Percentiles rank a stretch among this genome's conserved stretches.
Evolutionary conservation across 345 rosid genomes (phyloP).

Genomic region (Ricinus communis): DNA sequence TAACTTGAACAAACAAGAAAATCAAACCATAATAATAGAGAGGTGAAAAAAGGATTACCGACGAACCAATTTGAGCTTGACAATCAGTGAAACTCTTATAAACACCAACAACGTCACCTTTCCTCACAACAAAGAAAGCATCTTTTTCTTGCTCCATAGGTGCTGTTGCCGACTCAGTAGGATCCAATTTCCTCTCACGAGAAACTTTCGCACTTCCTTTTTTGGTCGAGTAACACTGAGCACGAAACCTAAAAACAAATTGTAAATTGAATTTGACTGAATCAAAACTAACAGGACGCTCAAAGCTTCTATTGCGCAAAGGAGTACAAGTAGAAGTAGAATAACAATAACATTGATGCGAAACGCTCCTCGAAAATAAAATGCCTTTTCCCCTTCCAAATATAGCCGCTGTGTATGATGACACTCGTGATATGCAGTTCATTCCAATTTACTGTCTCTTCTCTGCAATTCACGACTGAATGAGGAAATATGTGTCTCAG

Average conservation of each 20-base stretch:
- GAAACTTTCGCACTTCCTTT: conserved; percentile 27
- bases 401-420: conserved; percentile 48
- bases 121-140: conserved; percentile 76
- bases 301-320: conserved; percentile 25
- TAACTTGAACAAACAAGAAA: neutral
- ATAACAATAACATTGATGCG: conserved; percentile 23
- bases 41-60: conserved; percentile 40
- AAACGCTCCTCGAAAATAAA: conserved; percentile 24
- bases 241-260: conserved; percentile 31
- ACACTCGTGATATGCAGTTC: conserved; percentile 55
- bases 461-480: neutral
- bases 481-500: neutral
- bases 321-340: conserved; percentile 18
- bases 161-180: conserved; percentile 11
- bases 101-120: conserved; percentile 80
- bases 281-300: conserved; percentile 20
- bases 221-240: conserved; percentile 51
- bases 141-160: conserved; percentile 53
- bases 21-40: no score
- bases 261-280: conserved; percentile 24
- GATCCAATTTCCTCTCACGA: conserved; percentile 27
- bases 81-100: conserved; percentile 67
- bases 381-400: conserved; percentile 40
- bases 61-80: conserved; percentile 82
- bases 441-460: conserved; percentile 34